Evolutionary conservation across 2,329 filamentous ascomycete genomes (phyloP).

Genomic region (Trichoderma sp.): DNA sequence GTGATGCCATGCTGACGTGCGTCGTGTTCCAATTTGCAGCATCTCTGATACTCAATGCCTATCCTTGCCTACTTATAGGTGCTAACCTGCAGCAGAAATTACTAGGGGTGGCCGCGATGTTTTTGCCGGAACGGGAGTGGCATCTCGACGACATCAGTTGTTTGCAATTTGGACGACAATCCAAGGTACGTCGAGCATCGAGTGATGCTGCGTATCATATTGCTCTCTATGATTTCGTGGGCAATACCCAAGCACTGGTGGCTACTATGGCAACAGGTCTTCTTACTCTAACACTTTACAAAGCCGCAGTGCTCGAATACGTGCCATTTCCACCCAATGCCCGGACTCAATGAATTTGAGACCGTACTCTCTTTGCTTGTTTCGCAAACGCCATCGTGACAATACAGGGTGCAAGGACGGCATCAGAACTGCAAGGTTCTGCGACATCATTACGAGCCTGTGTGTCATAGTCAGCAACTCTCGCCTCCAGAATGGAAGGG

Average conservation of each 20-base stretch:
- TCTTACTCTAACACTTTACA: too few species aligned
- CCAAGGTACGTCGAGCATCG: too few species aligned
- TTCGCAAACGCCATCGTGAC: slow-evolving; percentile 26
- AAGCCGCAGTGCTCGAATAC: not conserved
- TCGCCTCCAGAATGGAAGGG: slow-evolving; percentile 14
- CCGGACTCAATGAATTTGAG: not conserved
- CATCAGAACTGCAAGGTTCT: slow-evolving; percentile 14
- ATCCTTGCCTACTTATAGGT: not conserved
- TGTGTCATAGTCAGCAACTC: slow-evolving; percentile 24
- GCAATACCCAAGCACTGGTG: too few species aligned
- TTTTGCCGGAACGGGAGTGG: too few species aligned
- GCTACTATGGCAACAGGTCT: too few species aligned
- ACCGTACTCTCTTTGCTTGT: not conserved
- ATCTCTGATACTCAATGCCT: not conserved
- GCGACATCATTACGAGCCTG: slow-evolving; percentile 1
- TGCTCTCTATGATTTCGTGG: too few species aligned
- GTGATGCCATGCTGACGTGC: slow-evolving; percentile 29
- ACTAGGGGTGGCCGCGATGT: too few species aligned
- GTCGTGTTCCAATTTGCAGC: slow-evolving; percentile 10
- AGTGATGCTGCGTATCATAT: too few species aligned
- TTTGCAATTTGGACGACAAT: too few species aligned
- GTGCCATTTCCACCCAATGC: not conserved
- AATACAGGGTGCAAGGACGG: slow-evolving; percentile 19
- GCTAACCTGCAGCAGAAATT: too few species aligned
- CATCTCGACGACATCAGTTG: too few species aligned